Base-by-base conservation (phyloP, 768 basidiomycete species). In the Leccinellum rugosiceps region DNA sequence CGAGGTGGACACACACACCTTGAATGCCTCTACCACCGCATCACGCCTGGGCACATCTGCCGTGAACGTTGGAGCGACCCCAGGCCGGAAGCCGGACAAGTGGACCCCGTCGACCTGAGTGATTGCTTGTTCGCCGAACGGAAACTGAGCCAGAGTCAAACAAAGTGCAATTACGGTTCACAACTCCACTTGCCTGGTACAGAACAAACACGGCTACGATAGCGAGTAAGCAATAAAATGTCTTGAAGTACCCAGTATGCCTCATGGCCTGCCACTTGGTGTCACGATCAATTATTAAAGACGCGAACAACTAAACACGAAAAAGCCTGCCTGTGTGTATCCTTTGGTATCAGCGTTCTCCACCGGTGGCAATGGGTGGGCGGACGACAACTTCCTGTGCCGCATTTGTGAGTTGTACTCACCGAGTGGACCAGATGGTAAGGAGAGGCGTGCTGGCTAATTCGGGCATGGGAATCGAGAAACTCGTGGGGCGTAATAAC, bases 1-100 rank as follows among this genome's bases (percentile, higher is more conserved):
- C 26, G 45, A 58, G 10, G 35, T 51, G 34, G 3, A 35, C 80
- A 62, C 60, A 68, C 81, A 62, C 61, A 92, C 92, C 77, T 82
- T 83, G 78, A 95, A 93, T 0, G 94, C 92, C 6, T 80, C 78
- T 14, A 88, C 83, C 10, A 96, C 77, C 0, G 89, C 92, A 47
- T 86, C 81, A 34, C 85, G 81, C 69, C 83, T 88, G 23, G 71
- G 64, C 7, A 76, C 66, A 67, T 95, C 94, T 0, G 86, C 83
- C 17, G 68, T 52, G 55, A 83, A 77, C 8, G 47, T 62, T 26
- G 67, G 65, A 13, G 50, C 41, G 6, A 56, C 26, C 3, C 57
- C 56, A 14, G 59, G 58, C 30, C 60, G 68, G 44, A 72, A 47
- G 2, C 72, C 71, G 6, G 52, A 52, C 7, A 72, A 25, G 25